These are phyloP conservation scores for Stephanodiscus triporus DNA, from an alignment of 108 stramenopile genomes.

Conservation along the genomic window DNA sequence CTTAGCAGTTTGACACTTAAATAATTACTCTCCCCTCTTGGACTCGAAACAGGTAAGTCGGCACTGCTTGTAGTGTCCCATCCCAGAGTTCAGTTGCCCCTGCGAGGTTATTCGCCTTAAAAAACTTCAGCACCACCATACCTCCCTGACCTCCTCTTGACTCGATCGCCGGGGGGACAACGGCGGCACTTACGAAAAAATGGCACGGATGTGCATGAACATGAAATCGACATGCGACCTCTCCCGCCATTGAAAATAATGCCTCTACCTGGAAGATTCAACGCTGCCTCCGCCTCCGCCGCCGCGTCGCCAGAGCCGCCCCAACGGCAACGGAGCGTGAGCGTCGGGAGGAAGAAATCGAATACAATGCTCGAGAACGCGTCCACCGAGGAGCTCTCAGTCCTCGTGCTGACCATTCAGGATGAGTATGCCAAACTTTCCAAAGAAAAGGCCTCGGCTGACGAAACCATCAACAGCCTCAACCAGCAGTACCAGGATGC, in stretches of 20 bases:
- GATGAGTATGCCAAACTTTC: constrained; percentile 51
- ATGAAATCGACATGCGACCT: not conserved
- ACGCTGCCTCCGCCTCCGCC: constrained; percentile 1
- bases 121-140: no score
- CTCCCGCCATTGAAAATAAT: not conserved
- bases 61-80: no score
- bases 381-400: constrained; percentile 50
- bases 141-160: no score
- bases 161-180: not conserved
- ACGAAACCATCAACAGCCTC: constrained; percentile 29
- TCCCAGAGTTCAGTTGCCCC: no score
- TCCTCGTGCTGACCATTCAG: constrained; percentile 53
- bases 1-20: no score
- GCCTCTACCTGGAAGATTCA: constrained; percentile 4
- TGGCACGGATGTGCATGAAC: not conserved
- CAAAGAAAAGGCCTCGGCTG: constrained; percentile 46
- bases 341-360: constrained; percentile 11
- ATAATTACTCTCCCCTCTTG: no score
- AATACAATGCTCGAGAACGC: constrained; percentile 46
- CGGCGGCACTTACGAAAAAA: not conserved
- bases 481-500: constrained; percentile 47
- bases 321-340: not conserved
- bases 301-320: constrained; percentile 1
- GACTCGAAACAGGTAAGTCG: no score
- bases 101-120: no score